Conservation (phyloP, 139 green algal species). For the Marvania coccoides region DNA sequence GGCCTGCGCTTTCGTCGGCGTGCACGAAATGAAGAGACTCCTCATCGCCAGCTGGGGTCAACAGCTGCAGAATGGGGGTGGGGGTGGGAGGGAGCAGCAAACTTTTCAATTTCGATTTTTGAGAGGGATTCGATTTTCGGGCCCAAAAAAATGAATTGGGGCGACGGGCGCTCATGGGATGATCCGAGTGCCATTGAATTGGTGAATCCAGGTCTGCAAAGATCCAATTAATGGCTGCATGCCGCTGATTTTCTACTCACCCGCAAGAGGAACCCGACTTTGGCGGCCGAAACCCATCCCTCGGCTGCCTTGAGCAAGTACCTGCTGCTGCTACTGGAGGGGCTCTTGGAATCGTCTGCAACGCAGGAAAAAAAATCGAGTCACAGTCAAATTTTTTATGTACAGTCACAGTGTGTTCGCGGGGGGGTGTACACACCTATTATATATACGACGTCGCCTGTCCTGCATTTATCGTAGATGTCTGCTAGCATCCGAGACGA, state of each 20-base stretch:
- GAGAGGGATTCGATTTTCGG: not conserved
- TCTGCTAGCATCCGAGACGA: too few species aligned
- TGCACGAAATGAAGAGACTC: not conserved
- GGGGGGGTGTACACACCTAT: too few species aligned
- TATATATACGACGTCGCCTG: too few species aligned
- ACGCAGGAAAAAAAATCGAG: not conserved
- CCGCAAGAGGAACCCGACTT: not conserved
- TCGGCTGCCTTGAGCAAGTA: not conserved
- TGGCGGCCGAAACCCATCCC: not conserved
- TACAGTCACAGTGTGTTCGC: too few species aligned
- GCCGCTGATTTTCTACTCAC: not conserved
- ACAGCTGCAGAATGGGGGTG: not conserved
- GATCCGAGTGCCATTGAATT: too few species aligned
- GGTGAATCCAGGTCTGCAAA: too few species aligned
- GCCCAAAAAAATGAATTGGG: not conserved
- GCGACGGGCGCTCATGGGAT: too few species aligned
- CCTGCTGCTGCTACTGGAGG: too few species aligned
- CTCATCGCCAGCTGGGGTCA: not conserved
- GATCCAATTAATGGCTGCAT: not conserved
- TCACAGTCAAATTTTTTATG: not conserved
- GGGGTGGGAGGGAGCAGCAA: not conserved
- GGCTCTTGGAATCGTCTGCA: not conserved
- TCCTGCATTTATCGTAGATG: too few species aligned
- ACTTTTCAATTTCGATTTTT: not conserved
- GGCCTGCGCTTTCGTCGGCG: not conserved